A percentile compares a stretch with the other conserved stretches of the same genome.
phyloP scores from a whole-genome alignment of 176 grass and related monocot species.

The Poa pratensis region DNA sequence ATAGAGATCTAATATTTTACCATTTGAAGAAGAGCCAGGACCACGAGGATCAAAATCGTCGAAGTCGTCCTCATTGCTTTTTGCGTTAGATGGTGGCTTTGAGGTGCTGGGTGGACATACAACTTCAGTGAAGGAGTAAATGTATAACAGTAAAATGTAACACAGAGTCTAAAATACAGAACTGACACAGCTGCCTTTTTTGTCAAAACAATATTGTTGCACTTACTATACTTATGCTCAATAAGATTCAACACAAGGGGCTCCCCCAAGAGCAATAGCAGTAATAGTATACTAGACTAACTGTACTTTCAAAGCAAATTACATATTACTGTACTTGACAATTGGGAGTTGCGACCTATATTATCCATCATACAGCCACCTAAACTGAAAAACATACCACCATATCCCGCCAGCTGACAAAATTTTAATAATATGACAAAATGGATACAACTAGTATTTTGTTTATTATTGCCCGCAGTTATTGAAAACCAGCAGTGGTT shows the following conservation, averaged over 20 bases:
- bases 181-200: conserved; percentile 2
- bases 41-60: conserved; percentile 97
- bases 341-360: background rate
- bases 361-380: conserved; percentile 5
- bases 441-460: background rate
- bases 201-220: background rate
- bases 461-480: background rate
- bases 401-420: background rate
- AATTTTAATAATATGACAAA: conserved; percentile 24
- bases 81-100: conserved; percentile 47
- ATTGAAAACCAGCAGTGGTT: conserved; percentile 3
- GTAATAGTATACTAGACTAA: conserved; percentile 29
- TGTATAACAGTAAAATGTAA: background rate
- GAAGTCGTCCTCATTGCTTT: conserved; percentile 64
- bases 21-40: conserved; percentile 77
- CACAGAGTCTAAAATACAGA: background rate
- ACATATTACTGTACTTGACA: background rate
- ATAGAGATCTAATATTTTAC: conserved; percentile 42
- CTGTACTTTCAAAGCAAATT: conserved; percentile 29
- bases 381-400: conserved; percentile 1
- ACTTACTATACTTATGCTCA: conserved; percentile 25
- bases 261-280: conserved; percentile 3
- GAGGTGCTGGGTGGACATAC: conserved; percentile 47
- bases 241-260: conserved; percentile 29
- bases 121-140: conserved; percentile 39